Evolutionary conservation across 1,139 yeast genomes (phyloP).

Genomic region (Kodamaea plutei): DNA sequence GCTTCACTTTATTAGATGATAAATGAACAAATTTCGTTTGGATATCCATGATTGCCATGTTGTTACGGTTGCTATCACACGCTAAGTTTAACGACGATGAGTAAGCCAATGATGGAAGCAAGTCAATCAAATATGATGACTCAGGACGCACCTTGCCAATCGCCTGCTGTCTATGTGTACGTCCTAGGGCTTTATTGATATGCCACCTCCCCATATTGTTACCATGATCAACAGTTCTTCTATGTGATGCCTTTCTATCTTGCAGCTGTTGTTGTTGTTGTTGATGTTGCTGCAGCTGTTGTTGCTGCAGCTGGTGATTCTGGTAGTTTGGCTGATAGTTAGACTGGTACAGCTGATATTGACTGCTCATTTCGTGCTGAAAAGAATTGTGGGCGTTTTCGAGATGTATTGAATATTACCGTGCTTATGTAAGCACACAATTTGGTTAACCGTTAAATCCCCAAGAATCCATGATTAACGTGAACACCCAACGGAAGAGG

Average conservation of each 20-base stretch:
- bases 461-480: too few relatives aligned
- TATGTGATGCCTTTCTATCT: slow-evolving; percentile 53
- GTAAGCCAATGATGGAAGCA: slow-evolving; percentile 70
- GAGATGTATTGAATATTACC: too few relatives aligned
- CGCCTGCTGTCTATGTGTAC: slow-evolving; percentile 35
- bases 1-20: slow-evolving; percentile 86
- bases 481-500: too few relatives aligned
- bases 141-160: slow-evolving; percentile 71
- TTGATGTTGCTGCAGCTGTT: slow-evolving; percentile 28
- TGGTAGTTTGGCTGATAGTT: slow-evolving; percentile 6
- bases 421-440: too few relatives aligned
- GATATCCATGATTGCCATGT: slow-evolving; percentile 51
- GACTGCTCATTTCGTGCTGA: too few relatives aligned
- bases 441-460: too few relatives aligned
- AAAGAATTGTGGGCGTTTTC: too few relatives aligned
- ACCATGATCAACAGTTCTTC: slow-evolving; percentile 88
- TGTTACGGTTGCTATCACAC: slow-evolving; percentile 29
- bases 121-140: slow-evolving; percentile 65
- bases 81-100: slow-evolving; percentile 19
- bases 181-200: slow-evolving; percentile 55
- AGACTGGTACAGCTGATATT: slow-evolving; percentile 6
- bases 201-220: slow-evolving; percentile 75
- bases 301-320: slow-evolving; percentile 3
- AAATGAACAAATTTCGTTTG: slow-evolving; percentile 86
- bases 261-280: slow-evolving; percentile 46